A percentile compares a stretch with the other conserved stretches of the same genome.
These are phyloP conservation scores for Rhodocollybia butyracea DNA, from an alignment of 768 basidiomycete species.

Conservation along the genomic window DNA sequence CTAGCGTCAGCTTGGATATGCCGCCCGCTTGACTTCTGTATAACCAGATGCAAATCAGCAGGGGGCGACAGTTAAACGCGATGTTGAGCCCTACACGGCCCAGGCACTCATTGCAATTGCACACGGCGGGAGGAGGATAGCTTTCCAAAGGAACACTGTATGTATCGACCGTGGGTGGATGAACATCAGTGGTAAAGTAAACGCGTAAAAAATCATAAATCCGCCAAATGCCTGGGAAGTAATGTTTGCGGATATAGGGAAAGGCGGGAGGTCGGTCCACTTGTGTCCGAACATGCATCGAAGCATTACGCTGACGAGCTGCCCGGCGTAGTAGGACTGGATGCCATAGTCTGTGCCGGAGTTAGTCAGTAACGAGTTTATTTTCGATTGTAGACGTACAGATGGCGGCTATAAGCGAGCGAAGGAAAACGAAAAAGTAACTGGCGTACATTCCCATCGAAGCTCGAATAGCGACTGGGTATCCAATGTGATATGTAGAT, in stretches of 20 bases:
- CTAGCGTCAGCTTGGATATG: slow-evolving; percentile 5
- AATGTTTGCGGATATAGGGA: slow-evolving; percentile 17
- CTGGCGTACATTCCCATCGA: slow-evolving; percentile 19
- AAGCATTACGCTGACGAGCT: slow-evolving; percentile 14
- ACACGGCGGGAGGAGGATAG: slow-evolving; percentile 1
- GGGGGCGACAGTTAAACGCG: neutral
- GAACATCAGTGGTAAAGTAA: slow-evolving; percentile 17
- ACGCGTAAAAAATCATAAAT: slow-evolving; percentile 17
- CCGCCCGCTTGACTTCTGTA: neutral
- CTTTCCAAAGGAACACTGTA: neutral
- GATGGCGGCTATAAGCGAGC: slow-evolving; percentile 18
- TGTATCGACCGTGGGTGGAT: neutral
- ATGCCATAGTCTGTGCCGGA: slow-evolving; percentile 12
- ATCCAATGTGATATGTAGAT: slow-evolving; percentile 19
- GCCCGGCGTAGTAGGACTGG: slow-evolving; percentile 18
- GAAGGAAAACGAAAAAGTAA: slow-evolving; percentile 18
- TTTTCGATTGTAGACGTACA: slow-evolving; percentile 6
- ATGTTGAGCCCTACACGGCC: slow-evolving; percentile 1
- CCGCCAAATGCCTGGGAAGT: slow-evolving; percentile 15
- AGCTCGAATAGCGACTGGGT: slow-evolving; percentile 16
- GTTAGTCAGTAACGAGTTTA: neutral
- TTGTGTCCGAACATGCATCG: slow-evolving; percentile 20
- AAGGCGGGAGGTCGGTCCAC: slow-evolving; percentile 18
- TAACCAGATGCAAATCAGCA: neutral
- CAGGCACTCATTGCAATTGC: slow-evolving; percentile 1